A percentile compares a stretch with the other conserved stretches of the same genome.
Conservation (phyloP, 495 filamentous ascomycete genomes). For the Immersiella caudata region DNA sequence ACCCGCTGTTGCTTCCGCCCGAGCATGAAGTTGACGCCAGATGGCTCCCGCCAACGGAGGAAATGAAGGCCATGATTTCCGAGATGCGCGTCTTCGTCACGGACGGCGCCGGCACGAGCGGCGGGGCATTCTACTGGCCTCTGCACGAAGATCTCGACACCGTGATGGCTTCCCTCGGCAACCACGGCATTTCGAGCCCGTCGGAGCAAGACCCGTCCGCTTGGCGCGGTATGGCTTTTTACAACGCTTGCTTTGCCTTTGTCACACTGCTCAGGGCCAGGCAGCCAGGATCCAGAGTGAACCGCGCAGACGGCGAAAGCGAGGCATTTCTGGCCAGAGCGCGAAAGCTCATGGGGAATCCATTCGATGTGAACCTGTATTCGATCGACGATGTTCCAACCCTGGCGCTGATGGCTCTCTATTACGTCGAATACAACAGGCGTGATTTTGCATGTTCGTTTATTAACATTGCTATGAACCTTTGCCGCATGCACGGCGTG, state of each 20-base stretch:
- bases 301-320: slow-evolving; percentile 30
- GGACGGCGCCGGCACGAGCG: slow-evolving; percentile 37
- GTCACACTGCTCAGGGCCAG: slow-evolving; percentile 27
- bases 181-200: neutral
- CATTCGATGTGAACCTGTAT: slow-evolving; percentile 37
- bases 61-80: slow-evolving; percentile 32
- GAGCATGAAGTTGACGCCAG: slow-evolving; percentile 26
- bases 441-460: slow-evolving; percentile 44
- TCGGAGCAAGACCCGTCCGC: neutral
- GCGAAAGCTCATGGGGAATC: slow-evolving; percentile 38
- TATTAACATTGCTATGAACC: slow-evolving; percentile 41
- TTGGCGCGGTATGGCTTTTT: slow-evolving; percentile 33
- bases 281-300: slow-evolving; percentile 23
- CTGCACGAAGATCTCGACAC: slow-evolving; percentile 23
- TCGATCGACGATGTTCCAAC: slow-evolving; percentile 37
- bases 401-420: slow-evolving; percentile 44
- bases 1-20: slow-evolving; percentile 33
- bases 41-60: slow-evolving; percentile 29
- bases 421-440: slow-evolving; percentile 45
- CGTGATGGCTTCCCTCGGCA: neutral
- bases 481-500: slow-evolving; percentile 41
- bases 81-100: slow-evolving; percentile 35
- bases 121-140: slow-evolving; percentile 46
- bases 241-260: slow-evolving; percentile 37
- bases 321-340: slow-evolving; percentile 43